phyloP scores from a whole-genome alignment of 441 rosid genomes.

The Dalechampia spathulata region DNA sequence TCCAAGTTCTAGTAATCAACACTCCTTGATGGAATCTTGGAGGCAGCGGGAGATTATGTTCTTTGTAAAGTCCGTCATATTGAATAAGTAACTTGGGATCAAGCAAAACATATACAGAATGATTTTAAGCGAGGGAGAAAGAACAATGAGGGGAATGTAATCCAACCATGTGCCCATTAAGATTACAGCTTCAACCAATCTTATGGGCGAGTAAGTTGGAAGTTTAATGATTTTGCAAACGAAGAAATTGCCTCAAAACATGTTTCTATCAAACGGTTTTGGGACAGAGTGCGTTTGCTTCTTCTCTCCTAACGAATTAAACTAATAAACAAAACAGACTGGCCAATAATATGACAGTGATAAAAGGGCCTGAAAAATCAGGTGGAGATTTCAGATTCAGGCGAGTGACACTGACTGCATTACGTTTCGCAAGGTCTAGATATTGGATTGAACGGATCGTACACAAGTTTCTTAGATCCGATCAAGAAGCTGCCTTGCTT shows the following conservation, averaged over 20 bases:
- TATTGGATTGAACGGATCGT: conserved; percentile 25
- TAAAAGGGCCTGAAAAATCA: conserved; percentile 61
- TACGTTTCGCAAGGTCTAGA: conserved; percentile 34
- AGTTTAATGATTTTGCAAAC: conserved; percentile 37
- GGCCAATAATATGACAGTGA: conserved; percentile 30
- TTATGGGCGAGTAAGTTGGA: conserved; percentile 32
- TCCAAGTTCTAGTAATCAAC: too few relatives aligned
- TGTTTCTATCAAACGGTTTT: conserved; percentile 12
- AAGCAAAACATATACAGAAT: too few relatives aligned
- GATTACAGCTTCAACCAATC: conserved; percentile 10
- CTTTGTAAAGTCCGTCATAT: too few relatives aligned
- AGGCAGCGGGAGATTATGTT: too few relatives aligned
- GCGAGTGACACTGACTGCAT: conserved; percentile 44
- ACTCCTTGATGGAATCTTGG: too few relatives aligned
- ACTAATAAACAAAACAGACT: neutral
- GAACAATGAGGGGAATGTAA: conserved; percentile 6
- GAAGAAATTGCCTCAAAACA: conserved; percentile 73
- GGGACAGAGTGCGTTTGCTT: conserved; percentile 82
- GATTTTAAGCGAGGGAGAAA: neutral
- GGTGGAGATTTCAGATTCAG: conserved; percentile 33
- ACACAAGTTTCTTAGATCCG: conserved; percentile 21
- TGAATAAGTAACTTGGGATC: too few relatives aligned
- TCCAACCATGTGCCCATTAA: conserved; percentile 38
- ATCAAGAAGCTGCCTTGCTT: conserved; percentile 70
- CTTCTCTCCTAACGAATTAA: too few relatives aligned